Evolutionary conservation across 768 basidiomycete genomes (phyloP).

Genomic region (Phaeolepiota aurea): DNA sequence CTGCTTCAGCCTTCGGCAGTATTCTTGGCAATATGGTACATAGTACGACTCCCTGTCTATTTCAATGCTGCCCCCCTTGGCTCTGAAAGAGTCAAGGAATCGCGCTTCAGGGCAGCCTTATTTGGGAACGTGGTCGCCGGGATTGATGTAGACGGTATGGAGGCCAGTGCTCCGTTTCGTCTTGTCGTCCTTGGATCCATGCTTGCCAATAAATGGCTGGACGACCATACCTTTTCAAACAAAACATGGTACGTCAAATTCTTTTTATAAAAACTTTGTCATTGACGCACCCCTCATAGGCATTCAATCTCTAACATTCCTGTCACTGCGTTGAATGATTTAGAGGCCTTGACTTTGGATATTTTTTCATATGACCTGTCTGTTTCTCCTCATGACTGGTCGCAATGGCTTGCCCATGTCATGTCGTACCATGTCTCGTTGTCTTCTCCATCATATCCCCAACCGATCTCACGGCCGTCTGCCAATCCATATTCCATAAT

Average conservation of each 20-base stretch:
- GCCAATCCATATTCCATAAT: constrained; percentile 63
- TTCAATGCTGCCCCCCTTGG: constrained; percentile 45
- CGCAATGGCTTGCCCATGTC: constrained; percentile 61
- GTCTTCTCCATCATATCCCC: constrained; percentile 49
- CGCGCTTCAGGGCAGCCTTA: constrained; percentile 55
- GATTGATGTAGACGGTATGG: constrained; percentile 40
- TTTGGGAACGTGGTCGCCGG: constrained; percentile 38
- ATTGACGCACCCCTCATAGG: constrained; percentile 30
- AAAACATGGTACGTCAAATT: constrained; percentile 64
- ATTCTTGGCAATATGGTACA: constrained; percentile 76
- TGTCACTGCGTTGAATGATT: constrained; percentile 56
- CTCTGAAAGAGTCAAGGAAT: constrained; percentile 48
- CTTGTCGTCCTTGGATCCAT: constrained; percentile 75
- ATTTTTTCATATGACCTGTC: constrained; percentile 67
- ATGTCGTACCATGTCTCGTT: constrained; percentile 58
- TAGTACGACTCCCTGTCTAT: constrained; percentile 65
- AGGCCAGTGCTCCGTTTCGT: constrained; percentile 61
- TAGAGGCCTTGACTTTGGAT: constrained; percentile 66
- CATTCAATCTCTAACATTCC: constrained; percentile 76
- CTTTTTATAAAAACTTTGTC: not conserved
- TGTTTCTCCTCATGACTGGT: constrained; percentile 56
- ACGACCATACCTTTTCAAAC: constrained; percentile 85
- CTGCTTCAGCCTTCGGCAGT: constrained; percentile 77
- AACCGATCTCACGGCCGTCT: constrained; percentile 74
- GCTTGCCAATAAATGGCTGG: constrained; percentile 85